Percentiles rank a stretch among this genome's conserved stretches.
phyloP scores from a whole-genome alignment of 192 early-diverging fungal species.

The Funneliformis geosporum region DNA sequence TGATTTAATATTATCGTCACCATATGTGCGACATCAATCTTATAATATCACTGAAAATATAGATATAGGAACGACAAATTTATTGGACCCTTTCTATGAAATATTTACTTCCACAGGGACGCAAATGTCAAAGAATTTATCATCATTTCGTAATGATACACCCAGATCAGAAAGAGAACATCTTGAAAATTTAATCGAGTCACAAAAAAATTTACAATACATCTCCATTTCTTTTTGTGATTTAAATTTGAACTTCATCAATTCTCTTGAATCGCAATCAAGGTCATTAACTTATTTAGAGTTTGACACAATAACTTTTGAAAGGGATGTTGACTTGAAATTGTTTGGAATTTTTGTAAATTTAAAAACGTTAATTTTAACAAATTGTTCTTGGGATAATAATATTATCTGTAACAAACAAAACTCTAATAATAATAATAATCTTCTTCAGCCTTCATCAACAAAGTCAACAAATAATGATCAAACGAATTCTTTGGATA shows the following conservation, averaged over 20 bases:
- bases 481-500: no score
- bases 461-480: no score
- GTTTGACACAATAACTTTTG: conserved; percentile 12
- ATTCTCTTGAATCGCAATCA: conserved; percentile 7
- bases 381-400: not conserved
- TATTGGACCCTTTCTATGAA: not conserved
- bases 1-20: no score
- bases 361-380: not conserved
- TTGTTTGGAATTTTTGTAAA: not conserved
- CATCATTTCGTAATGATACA: not conserved
- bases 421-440: no score
- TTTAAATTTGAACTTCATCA: not conserved
- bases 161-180: not conserved
- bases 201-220: not conserved
- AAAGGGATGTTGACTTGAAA: not conserved
- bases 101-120: not conserved
- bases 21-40: no score
- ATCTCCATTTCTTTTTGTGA: conserved; percentile 7
- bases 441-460: not conserved
- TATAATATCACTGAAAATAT: no score
- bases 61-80: no score
- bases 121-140: no score
- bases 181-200: not conserved
- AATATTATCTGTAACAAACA: not conserved
- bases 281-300: conserved; percentile 6